Percentiles rank a stretch among this genome's conserved stretches.
phyloP scores from a whole-genome alignment of 805 yeast genomes.

The Helenozyma baotianmanensis region DNA sequence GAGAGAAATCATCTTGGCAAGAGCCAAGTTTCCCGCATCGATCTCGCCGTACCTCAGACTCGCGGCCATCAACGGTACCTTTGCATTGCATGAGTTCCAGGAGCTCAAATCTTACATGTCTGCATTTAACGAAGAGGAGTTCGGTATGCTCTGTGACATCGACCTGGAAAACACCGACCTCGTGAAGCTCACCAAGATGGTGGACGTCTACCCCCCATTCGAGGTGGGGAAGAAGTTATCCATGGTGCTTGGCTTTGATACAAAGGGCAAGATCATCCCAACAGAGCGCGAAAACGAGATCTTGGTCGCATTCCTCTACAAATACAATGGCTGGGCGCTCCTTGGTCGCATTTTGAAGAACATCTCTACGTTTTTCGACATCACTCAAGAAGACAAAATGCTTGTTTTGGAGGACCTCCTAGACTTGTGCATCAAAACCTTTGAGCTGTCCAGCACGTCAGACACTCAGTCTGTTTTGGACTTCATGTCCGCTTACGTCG shows the following conservation, averaged over 20 bases:
- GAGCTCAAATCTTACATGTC: slow-evolving; percentile 61
- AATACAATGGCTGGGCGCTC: slow-evolving; percentile 83
- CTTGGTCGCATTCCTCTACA: slow-evolving; percentile 62
- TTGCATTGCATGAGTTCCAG: slow-evolving; percentile 61
- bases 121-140: slow-evolving; percentile 34
- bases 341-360: slow-evolving; percentile 76
- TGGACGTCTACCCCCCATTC: slow-evolving; percentile 55
- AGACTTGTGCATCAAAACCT: slow-evolving; percentile 45
- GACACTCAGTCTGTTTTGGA: slow-evolving; percentile 23
- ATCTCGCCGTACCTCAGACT: slow-evolving; percentile 58
- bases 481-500: slow-evolving; percentile 44
- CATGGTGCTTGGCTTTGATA: slow-evolving; percentile 42
- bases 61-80: slow-evolving; percentile 57
- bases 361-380: slow-evolving; percentile 39
- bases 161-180: slow-evolving; percentile 52
- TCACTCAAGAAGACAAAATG: slow-evolving; percentile 32
- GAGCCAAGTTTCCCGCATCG: slow-evolving; percentile 72
- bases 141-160: slow-evolving; percentile 37
- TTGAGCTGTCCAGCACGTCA: slow-evolving; percentile 31
- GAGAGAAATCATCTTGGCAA: slow-evolving; percentile 46
- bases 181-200: slow-evolving; percentile 44
- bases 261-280: slow-evolving; percentile 69
- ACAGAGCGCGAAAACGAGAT: slow-evolving; percentile 30
- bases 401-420: slow-evolving; percentile 40
- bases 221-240: slow-evolving; percentile 46